Evolutionary conservation across 2,329 filamentous ascomycete genomes (phyloP).

Genomic region (Trichoderma harzianum): DNA sequence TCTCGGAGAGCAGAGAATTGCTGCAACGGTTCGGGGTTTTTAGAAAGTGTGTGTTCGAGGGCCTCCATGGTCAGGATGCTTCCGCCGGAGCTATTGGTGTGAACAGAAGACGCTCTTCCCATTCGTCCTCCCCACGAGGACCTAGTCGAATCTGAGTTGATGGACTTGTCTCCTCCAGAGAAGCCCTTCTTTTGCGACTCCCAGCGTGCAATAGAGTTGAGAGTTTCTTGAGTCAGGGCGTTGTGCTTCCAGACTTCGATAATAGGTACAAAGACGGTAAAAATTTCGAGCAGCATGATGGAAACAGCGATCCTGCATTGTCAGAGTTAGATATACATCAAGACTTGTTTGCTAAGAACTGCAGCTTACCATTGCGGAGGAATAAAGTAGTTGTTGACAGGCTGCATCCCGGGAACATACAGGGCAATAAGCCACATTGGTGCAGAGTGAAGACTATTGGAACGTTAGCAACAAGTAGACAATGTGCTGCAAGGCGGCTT

Average conservation of each 20-base stretch:
- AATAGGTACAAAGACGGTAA: slow-evolving; percentile 61
- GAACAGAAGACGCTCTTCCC: slow-evolving; percentile 32
- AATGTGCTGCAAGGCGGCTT: slow-evolving; percentile 22
- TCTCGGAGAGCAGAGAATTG: slow-evolving; percentile 60
- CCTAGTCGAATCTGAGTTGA: slow-evolving; percentile 33
- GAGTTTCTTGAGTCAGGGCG: slow-evolving; percentile 44
- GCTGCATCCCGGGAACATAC: slow-evolving; percentile 48
- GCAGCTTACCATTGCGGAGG: slow-evolving; percentile 59
- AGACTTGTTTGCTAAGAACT: too few relatives aligned
- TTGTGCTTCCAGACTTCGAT: slow-evolving; percentile 51
- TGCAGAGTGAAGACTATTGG: slow-evolving; percentile 55
- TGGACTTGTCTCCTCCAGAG: slow-evolving; percentile 32
- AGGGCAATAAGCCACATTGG: slow-evolving; percentile 65
- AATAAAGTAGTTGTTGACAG: slow-evolving; percentile 53
- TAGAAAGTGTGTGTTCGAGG: slow-evolving; percentile 55
- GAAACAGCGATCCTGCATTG: slow-evolving; percentile 51
- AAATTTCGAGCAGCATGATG: slow-evolving; percentile 60
- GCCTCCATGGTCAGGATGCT: slow-evolving; percentile 57
- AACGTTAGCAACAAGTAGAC: background rate
- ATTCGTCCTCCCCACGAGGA: slow-evolving; percentile 39
- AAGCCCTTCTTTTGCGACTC: slow-evolving; percentile 39
- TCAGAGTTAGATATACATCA: background rate
- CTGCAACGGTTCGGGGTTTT: slow-evolving; percentile 55
- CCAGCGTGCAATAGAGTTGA: slow-evolving; percentile 49
- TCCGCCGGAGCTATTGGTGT: slow-evolving; percentile 32